Evolutionary conservation across 768 basidiomycete genomes (phyloP).

Genomic region (Boletus subparvulus): DNA sequence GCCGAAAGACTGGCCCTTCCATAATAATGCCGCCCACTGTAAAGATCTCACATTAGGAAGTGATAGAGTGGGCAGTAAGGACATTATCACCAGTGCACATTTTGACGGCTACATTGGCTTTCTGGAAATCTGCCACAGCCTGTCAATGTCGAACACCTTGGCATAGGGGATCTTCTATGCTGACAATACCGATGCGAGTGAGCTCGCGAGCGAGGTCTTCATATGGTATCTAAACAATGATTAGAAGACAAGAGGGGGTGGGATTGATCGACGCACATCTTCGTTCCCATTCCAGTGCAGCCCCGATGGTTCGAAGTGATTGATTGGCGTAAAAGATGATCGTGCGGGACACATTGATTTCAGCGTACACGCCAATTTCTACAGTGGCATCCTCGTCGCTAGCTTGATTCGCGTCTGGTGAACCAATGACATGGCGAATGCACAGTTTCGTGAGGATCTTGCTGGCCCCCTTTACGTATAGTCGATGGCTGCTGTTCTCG

Average conservation of each 20-base stretch:
- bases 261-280: constrained; percentile 44
- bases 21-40: constrained; percentile 93
- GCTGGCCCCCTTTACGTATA: constrained; percentile 90
- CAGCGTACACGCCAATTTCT: constrained; percentile 62
- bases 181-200: too few relatives aligned
- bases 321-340: constrained; percentile 99
- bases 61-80: constrained; percentile 93
- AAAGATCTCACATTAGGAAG: constrained; percentile 94
- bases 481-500: constrained; percentile 51
- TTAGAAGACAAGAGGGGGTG: constrained; percentile 3
- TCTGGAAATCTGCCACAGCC: constrained; percentile 86
- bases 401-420: constrained; percentile 18
- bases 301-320: constrained; percentile 54
- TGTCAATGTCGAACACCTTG: constrained; percentile 85
- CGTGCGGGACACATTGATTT: constrained; percentile 84
- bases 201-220: constrained; percentile 67
- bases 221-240: constrained; percentile 55
- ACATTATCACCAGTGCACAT: constrained; percentile 99
- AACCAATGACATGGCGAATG: constrained; percentile 68
- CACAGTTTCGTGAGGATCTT: constrained; percentile 88
- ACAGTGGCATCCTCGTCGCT: constrained; percentile 25
- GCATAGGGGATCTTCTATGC: constrained; percentile 46
- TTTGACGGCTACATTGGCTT: constrained; percentile 90
- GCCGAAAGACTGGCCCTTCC: constrained; percentile 94
- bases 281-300: constrained; percentile 37